Evolutionary conservation across 352 stramenopile species (phyloP).

Genomic region (Pythium brassicae): DNA sequence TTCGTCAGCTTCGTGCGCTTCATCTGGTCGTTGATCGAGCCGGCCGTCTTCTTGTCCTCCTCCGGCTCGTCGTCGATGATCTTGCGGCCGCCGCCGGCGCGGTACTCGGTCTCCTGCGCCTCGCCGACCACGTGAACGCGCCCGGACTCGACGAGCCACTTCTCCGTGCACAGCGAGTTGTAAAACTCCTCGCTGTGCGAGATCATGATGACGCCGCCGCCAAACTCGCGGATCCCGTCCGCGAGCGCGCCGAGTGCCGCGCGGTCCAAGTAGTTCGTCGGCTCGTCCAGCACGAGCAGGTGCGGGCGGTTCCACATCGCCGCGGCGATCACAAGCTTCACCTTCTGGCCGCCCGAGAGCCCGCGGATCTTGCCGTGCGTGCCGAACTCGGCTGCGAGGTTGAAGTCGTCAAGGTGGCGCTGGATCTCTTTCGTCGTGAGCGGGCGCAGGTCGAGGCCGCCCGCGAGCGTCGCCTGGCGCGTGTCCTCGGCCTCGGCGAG

Average conservation of each 20-base stretch:
- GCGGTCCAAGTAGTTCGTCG: slow-evolving; percentile 81
- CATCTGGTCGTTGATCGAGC: slow-evolving; percentile 3
- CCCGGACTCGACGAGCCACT: slow-evolving; percentile 69
- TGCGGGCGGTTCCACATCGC: slow-evolving; percentile 84
- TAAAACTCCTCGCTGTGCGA: slow-evolving; percentile 82
- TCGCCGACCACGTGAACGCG: slow-evolving; percentile 63
- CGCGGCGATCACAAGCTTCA: slow-evolving; percentile 74
- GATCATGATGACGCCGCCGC: slow-evolving; percentile 76
- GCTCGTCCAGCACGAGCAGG: slow-evolving; percentile 86
- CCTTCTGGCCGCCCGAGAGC: slow-evolving; percentile 77
- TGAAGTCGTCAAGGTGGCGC: slow-evolving; percentile 73
- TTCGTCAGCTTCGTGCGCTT: slow-evolving; percentile 6
- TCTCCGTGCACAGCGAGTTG: slow-evolving; percentile 75
- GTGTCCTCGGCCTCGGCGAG: slow-evolving; percentile 62
- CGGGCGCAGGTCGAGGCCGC: slow-evolving; percentile 51
- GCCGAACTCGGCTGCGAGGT: slow-evolving; percentile 62
- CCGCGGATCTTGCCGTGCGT: slow-evolving; percentile 79
- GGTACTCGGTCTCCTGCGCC: slow-evolving; percentile 70
- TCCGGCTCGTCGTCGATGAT: slow-evolving; percentile 45
- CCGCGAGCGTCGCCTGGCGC: slow-evolving; percentile 53
- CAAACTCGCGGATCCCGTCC: slow-evolving; percentile 68
- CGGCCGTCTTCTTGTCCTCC: slow-evolving; percentile 29
- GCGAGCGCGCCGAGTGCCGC: slow-evolving; percentile 55
- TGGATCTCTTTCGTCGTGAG: slow-evolving; percentile 72
- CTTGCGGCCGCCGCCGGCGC: slow-evolving; percentile 53